Evolutionary conservation across 2,329 filamentous ascomycete species (phyloP).

Genomic region (Keithomyces neogunnii): DNA sequence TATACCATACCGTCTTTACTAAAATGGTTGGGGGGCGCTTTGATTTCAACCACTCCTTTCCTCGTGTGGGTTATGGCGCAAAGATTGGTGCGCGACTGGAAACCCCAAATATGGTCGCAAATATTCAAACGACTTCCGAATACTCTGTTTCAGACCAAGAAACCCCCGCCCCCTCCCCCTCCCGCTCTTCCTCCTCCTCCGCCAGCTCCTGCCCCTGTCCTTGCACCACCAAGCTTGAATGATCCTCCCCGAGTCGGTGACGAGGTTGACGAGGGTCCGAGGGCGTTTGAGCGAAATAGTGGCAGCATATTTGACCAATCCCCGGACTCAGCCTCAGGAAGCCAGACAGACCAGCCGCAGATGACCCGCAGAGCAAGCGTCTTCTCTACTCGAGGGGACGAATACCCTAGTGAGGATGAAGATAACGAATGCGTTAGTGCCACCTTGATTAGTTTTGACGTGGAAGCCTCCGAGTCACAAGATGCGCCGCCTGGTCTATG

Average conservation of each 20-base stretch:
- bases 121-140: conserved; percentile 33
- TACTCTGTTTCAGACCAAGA: conserved; percentile 22
- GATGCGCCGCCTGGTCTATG: conserved; percentile 44
- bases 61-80: conserved; percentile 36
- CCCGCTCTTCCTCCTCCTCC: conserved; percentile 12
- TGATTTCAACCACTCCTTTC: conserved; percentile 38
- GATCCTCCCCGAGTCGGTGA: neutral
- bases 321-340: conserved; percentile 20
- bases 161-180: conserved; percentile 12
- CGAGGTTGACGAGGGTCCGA: neutral
- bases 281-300: neutral
- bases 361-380: conserved; percentile 35
- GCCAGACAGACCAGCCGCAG: conserved; percentile 20
- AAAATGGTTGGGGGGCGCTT: conserved; percentile 33
- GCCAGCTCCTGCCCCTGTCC: conserved; percentile 8
- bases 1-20: conserved; percentile 29
- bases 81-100: conserved; percentile 26
- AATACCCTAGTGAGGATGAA: conserved; percentile 48
- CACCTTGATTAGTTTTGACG: conserved; percentile 53
- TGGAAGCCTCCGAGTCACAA: conserved; percentile 46
- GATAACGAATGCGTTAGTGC: conserved; percentile 46
- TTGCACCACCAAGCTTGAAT: conserved; percentile 1
- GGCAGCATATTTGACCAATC: conserved; percentile 16
- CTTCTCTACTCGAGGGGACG: conserved; percentile 39
- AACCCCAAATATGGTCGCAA: conserved; percentile 26